phyloP scores from a whole-genome alignment of 2,329 filamentous ascomycete species.

The Akanthomyces uredinophilus region DNA sequence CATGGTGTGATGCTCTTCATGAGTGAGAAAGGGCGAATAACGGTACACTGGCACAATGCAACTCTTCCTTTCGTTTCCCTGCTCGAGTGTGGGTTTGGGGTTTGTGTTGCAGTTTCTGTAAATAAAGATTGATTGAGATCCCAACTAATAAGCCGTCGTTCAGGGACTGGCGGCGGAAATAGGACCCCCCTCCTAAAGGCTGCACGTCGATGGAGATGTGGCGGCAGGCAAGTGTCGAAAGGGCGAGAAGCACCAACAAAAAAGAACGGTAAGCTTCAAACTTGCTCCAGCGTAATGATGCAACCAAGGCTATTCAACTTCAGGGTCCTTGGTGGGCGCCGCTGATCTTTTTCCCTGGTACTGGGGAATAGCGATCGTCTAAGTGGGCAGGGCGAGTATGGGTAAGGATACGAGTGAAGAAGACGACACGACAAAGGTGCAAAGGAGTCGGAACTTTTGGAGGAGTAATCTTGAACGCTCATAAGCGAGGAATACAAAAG shows the following conservation, averaged over 20 bases:
- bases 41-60: not conserved
- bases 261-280: not conserved
- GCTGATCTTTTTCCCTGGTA: constrained; percentile 1
- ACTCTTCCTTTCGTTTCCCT: not conserved
- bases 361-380: constrained; percentile 3
- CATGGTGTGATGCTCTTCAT: constrained; percentile 4
- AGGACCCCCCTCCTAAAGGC: not conserved
- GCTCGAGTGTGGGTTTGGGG: not conserved
- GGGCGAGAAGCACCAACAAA: not conserved
- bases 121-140: not conserved
- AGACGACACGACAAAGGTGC: not conserved
- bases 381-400: not conserved
- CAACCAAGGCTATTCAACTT: constrained; percentile 7
- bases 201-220: constrained; percentile 2
- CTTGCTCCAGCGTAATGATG: not conserved
- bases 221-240: not conserved
- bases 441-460: not conserved
- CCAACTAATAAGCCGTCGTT: not conserved
- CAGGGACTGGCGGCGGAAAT: constrained; percentile 1
- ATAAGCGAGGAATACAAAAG: not conserved
- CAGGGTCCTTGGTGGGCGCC: constrained; percentile 9
- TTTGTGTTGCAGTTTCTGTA: not conserved
- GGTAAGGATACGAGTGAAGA: not conserved
- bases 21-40: not conserved
- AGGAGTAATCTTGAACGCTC: not conserved